Base-by-base conservation (phyloP, 1,284 basidiomycete genomes). In the Meira miltonrushii region DNA sequence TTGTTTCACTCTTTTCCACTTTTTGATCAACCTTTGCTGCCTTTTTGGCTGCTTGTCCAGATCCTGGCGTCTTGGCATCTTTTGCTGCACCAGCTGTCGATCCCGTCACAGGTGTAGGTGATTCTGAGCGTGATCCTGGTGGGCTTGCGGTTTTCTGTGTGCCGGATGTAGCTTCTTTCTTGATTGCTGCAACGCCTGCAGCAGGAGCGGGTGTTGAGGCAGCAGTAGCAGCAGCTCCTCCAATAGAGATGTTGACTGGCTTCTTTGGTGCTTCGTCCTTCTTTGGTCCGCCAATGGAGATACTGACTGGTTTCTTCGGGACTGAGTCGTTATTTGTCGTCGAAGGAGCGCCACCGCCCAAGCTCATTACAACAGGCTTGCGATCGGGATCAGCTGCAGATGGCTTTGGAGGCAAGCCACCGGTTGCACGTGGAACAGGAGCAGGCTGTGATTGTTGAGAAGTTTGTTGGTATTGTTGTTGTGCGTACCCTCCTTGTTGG, bases 221-320 rank as follows among this genome's bases (percentile, higher is more conserved):
- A 7, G 58, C 58, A 13, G 56, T 49, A 38, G 60, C 58, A 10
- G 44, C 13, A 13, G 40, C 43, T 15, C 69, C 72, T 25, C 74
- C 74, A 23, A 75, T 65, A n/a, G 72, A 74, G 51, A 75, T 72
- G 59, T 68, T 74, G 55, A 75, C 74, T 19, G 74, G 71, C 58
- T 75, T 74, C 40, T 69, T 61, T 41, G 46, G 33, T 38, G 64
- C 58, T n/a, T 59, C 50, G 10, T 60, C 57, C 59, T 68, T 62
- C 58, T 59, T 62, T 6, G 59, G 57, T 17, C 60, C 60, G 37
- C 60, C 60, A 19, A 63, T 47, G 59, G 43, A 51, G 41, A 63
- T 53, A 54, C 54, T 57, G 54, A 64, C 64, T 19, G 64, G 63
- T 57, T 65, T 63, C 50, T 57, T 44, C 28, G 58, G 53, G 15